Evolutionary conservation across 305 asterid genomes (phyloP).

Genomic region (Fraxinus paxiana): DNA sequence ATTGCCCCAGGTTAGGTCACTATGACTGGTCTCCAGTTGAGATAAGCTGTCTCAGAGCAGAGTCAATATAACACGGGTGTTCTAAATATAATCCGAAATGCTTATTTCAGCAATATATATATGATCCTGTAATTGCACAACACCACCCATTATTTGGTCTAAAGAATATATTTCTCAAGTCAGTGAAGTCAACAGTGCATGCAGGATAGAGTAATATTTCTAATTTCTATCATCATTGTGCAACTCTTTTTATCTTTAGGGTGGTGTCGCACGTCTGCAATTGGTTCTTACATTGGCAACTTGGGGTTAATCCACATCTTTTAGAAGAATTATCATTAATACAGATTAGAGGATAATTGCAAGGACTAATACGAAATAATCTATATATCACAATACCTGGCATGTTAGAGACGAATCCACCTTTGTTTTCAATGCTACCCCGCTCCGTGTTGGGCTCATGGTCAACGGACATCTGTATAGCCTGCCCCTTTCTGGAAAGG

Average conservation of each 20-base stretch:
- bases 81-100: neutral
- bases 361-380: neutral
- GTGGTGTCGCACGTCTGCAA: neutral
- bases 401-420: constrained; percentile 97
- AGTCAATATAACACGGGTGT: neutral
- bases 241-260: neutral
- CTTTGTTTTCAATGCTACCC: constrained; percentile 72
- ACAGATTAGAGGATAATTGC: neutral
- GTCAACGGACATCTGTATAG: constrained; percentile 74
- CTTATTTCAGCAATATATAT: neutral
- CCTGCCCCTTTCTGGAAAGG: constrained; percentile 77
- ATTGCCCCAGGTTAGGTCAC: neutral
- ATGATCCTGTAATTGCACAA: neutral
- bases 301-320: neutral
- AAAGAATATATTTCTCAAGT: neutral
- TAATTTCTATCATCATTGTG: neutral
- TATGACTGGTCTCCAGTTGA: neutral
- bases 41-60: neutral
- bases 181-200: neutral
- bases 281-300: neutral
- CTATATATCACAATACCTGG: constrained; percentile 53
- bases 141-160: neutral
- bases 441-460: constrained; percentile 96
- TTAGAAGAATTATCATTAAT: neutral
- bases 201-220: neutral